Conservation (phyloP, 1,284 basidiomycete species). For the Cutaneotrichosporon dermatis region DNA sequence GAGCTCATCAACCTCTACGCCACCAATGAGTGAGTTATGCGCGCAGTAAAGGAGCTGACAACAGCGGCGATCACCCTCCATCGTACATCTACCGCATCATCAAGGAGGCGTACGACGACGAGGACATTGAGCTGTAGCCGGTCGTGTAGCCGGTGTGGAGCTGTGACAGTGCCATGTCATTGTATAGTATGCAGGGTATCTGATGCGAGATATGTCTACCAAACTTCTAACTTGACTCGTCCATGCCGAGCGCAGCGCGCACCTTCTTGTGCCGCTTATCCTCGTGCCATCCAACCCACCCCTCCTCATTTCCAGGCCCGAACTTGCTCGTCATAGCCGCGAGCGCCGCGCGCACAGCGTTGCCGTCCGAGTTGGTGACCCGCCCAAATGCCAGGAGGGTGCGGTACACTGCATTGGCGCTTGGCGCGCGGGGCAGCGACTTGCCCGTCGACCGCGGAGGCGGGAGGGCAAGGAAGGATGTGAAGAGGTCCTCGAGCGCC, state of each 20-base stretch:
- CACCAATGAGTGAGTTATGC: slow-evolving; percentile 77
- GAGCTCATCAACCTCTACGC: slow-evolving; percentile 90
- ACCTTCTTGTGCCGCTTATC: slow-evolving; percentile 27
- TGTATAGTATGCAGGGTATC: slow-evolving; percentile 25
- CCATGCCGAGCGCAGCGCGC: slow-evolving; percentile 6
- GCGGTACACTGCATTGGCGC: slow-evolving; percentile 28
- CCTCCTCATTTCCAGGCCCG: slow-evolving; percentile 28
- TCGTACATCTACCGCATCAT: slow-evolving; percentile 84
- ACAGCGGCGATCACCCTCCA: slow-evolving; percentile 83
- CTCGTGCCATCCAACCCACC: slow-evolving; percentile 35
- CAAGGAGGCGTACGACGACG: slow-evolving; percentile 89
- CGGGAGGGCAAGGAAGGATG: slow-evolving; percentile 24
- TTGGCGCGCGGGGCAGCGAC: slow-evolving; percentile 23
- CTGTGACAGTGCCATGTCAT: neutral
- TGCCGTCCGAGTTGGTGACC: slow-evolving; percentile 32
- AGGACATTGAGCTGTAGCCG: slow-evolving; percentile 64
- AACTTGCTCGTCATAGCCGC: slow-evolving; percentile 41
- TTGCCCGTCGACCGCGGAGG: slow-evolving; percentile 2
- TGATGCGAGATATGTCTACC: neutral
- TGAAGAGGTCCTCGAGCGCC: slow-evolving; percentile 30
- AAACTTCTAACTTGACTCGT: neutral
- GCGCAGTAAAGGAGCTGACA: slow-evolving; percentile 5
- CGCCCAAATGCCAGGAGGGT: slow-evolving; percentile 40
- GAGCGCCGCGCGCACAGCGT: slow-evolving; percentile 31
- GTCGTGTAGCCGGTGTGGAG: neutral